Base-by-base conservation (phyloP, 306 rosid species). In the Glycine tomentella region DNA sequence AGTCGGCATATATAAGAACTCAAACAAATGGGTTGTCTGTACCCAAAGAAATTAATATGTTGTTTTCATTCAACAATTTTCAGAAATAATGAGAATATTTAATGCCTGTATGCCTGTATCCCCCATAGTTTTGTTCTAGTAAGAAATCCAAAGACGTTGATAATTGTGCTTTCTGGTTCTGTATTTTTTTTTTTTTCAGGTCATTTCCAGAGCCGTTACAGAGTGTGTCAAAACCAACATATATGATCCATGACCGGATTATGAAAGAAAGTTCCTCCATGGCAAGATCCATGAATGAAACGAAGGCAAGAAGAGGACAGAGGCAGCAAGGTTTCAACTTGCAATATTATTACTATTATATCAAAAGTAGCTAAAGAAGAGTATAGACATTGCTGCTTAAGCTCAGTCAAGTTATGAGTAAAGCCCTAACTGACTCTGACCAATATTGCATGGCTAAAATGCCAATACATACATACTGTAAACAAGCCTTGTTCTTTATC, bases 401-500 rank as follows among this genome's bases (percentile, higher is more conserved):
- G 72, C 25, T 11, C 25, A 33, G 51, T 78, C 74, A 48, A 75
- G 51, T 68, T 49, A 55, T 15, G 9, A 57, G 49, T 49, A 10
- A 50, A 56, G 11, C 69, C 52, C 57, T 49, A 55, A 74, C 68
- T 4, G 56, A 59, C 65, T 59, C 8, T 38, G n/a, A 58, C 57
- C 78, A 82, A 34, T 20, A 40, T 31, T 40, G 33, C 25, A 40
- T 48, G 42, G 12, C 42, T 38, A 76, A 67, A 67, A 38, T 69
- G 31, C 42, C 45, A 56, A 58, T 57, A 13, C 36, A 8, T 50
- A 50, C 65, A 72, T 38, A 62, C 72, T 70, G 13, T 12, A 72
- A 36, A 40, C 67, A 80, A 72, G 58, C 42, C 49, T 36, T 67
- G 63, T 70, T 71, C 74, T 40, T 72, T 9, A 20, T 51, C 74